phyloP scores from a whole-genome alignment of 2,329 filamentous ascomycete genomes.

The Xylaria arbuscula region DNA sequence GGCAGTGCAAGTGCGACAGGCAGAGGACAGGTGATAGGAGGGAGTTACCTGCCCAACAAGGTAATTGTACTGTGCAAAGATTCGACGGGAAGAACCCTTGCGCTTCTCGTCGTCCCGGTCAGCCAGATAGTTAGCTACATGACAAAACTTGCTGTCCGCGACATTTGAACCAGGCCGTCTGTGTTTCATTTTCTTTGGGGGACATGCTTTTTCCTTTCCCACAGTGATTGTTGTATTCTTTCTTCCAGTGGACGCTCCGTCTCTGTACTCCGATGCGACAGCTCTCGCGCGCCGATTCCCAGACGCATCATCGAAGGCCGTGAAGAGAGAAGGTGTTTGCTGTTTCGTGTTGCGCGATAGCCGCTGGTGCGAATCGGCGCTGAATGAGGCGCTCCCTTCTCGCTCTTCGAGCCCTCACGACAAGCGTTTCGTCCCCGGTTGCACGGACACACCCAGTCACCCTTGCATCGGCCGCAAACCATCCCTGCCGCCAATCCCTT shows the following conservation, averaged over 20 bases:
- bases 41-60: neutral
- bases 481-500: neutral
- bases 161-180: slow-evolving; percentile 3
- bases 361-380: slow-evolving; percentile 35
- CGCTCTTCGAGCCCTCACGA: slow-evolving; percentile 41
- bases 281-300: neutral
- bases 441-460: slow-evolving; percentile 25
- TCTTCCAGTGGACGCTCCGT: neutral
- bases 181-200: neutral
- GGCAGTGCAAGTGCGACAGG: neutral
- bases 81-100: slow-evolving; percentile 18
- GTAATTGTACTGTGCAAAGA: slow-evolving; percentile 13
- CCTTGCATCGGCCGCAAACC: slow-evolving; percentile 2
- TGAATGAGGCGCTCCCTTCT: slow-evolving; percentile 43
- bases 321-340: slow-evolving; percentile 26
- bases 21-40: neutral
- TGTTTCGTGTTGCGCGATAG: slow-evolving; percentile 25
- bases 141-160: slow-evolving; percentile 18
- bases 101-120: neutral
- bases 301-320: slow-evolving; percentile 21
- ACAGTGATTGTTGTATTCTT: neutral
- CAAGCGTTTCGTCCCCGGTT: slow-evolving; percentile 29
- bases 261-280: slow-evolving; percentile 24
- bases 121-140: neutral
- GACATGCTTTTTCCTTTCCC: slow-evolving; percentile 2